Evolutionary conservation across 1,284 basidiomycete species (phyloP), one percentile per base, ranked within the genome.

Genomic region (Athelia psychrophila): DNA sequence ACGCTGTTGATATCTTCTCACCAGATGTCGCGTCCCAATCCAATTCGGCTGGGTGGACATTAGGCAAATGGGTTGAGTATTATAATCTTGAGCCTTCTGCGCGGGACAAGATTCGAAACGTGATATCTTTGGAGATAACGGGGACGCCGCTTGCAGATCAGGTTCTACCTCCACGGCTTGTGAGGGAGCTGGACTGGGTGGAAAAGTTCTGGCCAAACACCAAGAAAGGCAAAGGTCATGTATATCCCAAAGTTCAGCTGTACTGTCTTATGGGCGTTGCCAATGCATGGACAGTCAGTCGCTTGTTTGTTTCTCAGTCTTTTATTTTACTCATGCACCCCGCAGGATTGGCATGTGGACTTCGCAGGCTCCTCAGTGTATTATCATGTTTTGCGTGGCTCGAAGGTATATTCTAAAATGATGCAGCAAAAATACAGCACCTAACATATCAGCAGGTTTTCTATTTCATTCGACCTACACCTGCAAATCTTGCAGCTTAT

Each of bases 301-400:
- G 19, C 16, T 24, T 38, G 15, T 44, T 4, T 3, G 20, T 32
- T 15, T 49, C 27, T 23, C 19, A 46, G 40, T 23, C n/a, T 12
- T 19, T 13, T 48, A 45, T 30, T 22, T 57, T 20, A 33, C 59
- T 53, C 50, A 48, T 56, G 44, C 40, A n/a, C n/a, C n/a, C 49
- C 51, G 44, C 60, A 93, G 92, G 94, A 97, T 64, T 97, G 94
- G 95, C 95, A 98, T 64, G 77, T 97, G 55, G 95, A 98, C 70
- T 97, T 98, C 67, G 95, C 95, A 16, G 95, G 93, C 1, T 94
- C 91, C 8, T 95, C 93, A 1, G 94, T 97, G 10, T 97, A 95
- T 69, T 97, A 97, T 64, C 92, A 95, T 59, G 87, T 97, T 54
- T 76, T 95, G 50, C 79, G 77, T 36, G 93, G 93, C 22, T 80